Percentiles rank a stretch among this genome's conserved stretches.
Conservation (phyloP, 2,329 filamentous ascomycete genomes). For the Polychaeton citri region DNA sequence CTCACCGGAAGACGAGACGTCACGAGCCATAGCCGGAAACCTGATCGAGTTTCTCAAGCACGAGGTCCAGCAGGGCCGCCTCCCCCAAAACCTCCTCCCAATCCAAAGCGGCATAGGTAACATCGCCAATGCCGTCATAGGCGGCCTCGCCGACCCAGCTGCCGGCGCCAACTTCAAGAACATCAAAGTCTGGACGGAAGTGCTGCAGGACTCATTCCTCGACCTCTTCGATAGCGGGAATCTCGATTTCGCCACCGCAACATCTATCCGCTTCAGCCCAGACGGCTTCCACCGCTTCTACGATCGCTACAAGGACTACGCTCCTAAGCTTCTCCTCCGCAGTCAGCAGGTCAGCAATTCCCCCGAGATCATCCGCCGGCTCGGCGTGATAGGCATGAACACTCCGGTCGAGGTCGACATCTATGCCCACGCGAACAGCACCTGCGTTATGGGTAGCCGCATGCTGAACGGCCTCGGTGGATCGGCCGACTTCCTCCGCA, state of each 20-base stretch:
- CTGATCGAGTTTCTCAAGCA: slow-evolving; percentile 79
- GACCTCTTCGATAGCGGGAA: slow-evolving; percentile 83
- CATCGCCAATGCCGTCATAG: slow-evolving; percentile 84
- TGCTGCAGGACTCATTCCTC: slow-evolving; percentile 83
- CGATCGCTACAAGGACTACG: slow-evolving; percentile 67
- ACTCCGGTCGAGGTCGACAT: slow-evolving; percentile 90
- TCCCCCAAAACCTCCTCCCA: slow-evolving; percentile 64
- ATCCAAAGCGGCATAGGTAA: slow-evolving; percentile 85
- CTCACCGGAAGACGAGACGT: slow-evolving; percentile 59
- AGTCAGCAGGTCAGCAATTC: slow-evolving; percentile 83
- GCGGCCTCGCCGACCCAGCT: slow-evolving; percentile 52
- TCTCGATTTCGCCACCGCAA: slow-evolving; percentile 80
- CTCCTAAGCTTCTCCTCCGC: slow-evolving; percentile 70
- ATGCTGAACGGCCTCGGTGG: slow-evolving; percentile 81
- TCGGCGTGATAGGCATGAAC: slow-evolving; percentile 90
- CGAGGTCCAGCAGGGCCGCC: slow-evolving; percentile 64
- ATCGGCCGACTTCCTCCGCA: slow-evolving; percentile 68
- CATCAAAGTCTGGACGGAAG: slow-evolving; percentile 86
- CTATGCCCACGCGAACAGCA: slow-evolving; percentile 85
- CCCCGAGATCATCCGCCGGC: slow-evolving; percentile 75
- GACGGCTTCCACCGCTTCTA: slow-evolving; percentile 89
- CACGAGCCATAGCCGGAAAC: slow-evolving; percentile 60
- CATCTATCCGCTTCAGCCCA: slow-evolving; percentile 79
- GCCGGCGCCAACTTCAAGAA: slow-evolving; percentile 67
- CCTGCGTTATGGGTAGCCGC: slow-evolving; percentile 75